Base-by-base conservation (phyloP, 1,284 basidiomycete species). In the Moesziomyces sp. region DNA sequence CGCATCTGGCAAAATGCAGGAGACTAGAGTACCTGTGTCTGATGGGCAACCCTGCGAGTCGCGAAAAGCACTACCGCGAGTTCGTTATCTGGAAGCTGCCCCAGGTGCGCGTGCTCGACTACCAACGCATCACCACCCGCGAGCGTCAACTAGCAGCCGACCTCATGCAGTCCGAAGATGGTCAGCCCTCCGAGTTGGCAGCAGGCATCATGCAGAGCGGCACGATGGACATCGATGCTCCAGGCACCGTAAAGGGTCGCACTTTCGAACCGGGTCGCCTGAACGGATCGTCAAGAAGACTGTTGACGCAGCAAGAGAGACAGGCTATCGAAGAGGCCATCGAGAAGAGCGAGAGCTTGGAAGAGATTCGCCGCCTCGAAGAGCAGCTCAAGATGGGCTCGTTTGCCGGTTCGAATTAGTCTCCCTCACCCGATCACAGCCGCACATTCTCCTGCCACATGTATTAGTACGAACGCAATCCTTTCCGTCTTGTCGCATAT, bases 41-140 rank as follows among this genome's bases (percentile, higher is more conserved):
- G 74, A 85, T 92, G 78, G 94, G 93, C n/a, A 96, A 96, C 83
- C 94, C 96, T 23, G 92, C 97, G 21, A 87, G 89, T 78, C 90
- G 94, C 86, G 92, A 93, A 87, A 92, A 95, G 89, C 93, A 93
- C 89, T 99, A 99, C 88, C 90, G 93, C 85, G 92, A 93, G 86
- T 99, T 94, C 91, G 81, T 86, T 46, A 81, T 88, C 35, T 88
- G 86, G 86, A 87, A 86, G 49, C 82, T 86, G 58, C 85, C 85
- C 0, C 83, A 84, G 46, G 89, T 99, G 82, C 91, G 95, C 87
- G 92, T 95, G 84, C 89, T 99, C 81, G 97, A 99, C 88, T 99
- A 93, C 86, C 91, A 93, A 87, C 90, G 96, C 85, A 92, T 99
- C 83, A 92, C 93, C 85, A 93, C 97, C 85, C 93, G 93, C 44